phyloP scores from a whole-genome alignment of 179 eudicot genomes.

The Beta lomatogona region DNA sequence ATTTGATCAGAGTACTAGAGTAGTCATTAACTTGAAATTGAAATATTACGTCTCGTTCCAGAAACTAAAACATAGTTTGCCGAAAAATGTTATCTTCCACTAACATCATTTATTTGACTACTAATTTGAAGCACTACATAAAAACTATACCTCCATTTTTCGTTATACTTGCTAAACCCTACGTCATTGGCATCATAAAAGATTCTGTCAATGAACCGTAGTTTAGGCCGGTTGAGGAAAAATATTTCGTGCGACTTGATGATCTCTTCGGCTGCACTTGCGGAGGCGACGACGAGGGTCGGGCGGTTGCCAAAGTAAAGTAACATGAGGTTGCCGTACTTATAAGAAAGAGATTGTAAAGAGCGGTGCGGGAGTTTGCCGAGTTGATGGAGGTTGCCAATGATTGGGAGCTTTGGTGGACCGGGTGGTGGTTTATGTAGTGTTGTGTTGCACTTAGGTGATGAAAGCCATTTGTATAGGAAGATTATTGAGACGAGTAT shows the following conservation, averaged over 20 bases:
- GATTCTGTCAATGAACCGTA: neutral
- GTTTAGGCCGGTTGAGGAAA: constrained; percentile 29
- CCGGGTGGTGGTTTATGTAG: constrained; percentile 16
- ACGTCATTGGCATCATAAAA: constrained; percentile 26
- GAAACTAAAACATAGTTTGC: no score
- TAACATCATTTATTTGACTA: no score
- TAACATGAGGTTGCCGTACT: constrained; percentile 47
- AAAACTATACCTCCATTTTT: constrained; percentile 21
- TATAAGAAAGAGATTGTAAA: constrained; percentile 28
- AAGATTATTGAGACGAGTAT: no score
- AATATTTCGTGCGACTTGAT: constrained; percentile 28
- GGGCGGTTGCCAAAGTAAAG: constrained; percentile 40
- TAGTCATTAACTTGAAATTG: no score
- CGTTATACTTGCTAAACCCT: constrained; percentile 23
- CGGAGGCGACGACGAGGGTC: constrained; percentile 28
- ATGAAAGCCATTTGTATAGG: no score
- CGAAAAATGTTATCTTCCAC: no score
- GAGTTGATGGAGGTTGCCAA: constrained; percentile 36
- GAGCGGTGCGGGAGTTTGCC: constrained; percentile 34
- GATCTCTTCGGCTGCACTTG: constrained; percentile 29
- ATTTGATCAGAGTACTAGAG: no score
- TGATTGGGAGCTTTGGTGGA: constrained; percentile 29
- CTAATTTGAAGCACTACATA: no score
- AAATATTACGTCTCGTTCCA: no score
- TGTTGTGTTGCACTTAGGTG: no score